Evolutionary conservation across 108 stramenopile genomes (phyloP).

Genomic region (Nitzschia inconspicua): DNA sequence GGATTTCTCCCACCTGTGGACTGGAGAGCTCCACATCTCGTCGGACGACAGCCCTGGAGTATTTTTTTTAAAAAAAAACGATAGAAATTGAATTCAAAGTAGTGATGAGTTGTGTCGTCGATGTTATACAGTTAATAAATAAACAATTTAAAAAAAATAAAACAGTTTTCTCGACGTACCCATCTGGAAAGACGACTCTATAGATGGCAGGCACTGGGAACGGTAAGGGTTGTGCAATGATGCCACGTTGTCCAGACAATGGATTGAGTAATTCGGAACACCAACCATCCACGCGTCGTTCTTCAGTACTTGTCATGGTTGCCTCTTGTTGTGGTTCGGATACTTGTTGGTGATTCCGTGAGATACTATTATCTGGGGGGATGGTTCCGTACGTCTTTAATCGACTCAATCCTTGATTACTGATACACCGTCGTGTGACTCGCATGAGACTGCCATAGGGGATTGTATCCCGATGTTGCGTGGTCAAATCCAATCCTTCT

Average conservation of each 20-base stretch:
- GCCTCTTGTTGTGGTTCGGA: not conserved
- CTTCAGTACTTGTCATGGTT: not conserved
- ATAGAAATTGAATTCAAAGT: not conserved
- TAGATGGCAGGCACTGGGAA: constrained; percentile 66
- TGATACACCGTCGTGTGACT: constrained; percentile 65
- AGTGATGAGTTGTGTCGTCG: too few species aligned
- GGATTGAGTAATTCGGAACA: constrained; percentile 89
- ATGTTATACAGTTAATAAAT: too few species aligned
- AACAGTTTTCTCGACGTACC: constrained; percentile 15
- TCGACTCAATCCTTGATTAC: constrained; percentile 69
- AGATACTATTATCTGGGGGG: too few species aligned
- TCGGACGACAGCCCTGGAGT: constrained; percentile 57
- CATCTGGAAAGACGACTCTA: constrained; percentile 42
- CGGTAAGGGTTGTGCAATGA: constrained; percentile 62
- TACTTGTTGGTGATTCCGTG: not conserved
- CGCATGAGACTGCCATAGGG: constrained; percentile 66
- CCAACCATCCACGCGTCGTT: constrained; percentile 62
- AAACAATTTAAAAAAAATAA: not conserved
- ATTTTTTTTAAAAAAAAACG: not conserved
- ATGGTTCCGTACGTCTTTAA: constrained; percentile 35
- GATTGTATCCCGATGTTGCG: constrained; percentile 55
- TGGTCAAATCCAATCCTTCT: constrained; percentile 68
- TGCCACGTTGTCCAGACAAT: constrained; percentile 73
- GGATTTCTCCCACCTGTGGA: constrained; percentile 48
- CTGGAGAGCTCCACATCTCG: constrained; percentile 71